phyloP scores from a whole-genome alignment of 2,329 filamentous ascomycete species.

The Exophiala sp. region DNA sequence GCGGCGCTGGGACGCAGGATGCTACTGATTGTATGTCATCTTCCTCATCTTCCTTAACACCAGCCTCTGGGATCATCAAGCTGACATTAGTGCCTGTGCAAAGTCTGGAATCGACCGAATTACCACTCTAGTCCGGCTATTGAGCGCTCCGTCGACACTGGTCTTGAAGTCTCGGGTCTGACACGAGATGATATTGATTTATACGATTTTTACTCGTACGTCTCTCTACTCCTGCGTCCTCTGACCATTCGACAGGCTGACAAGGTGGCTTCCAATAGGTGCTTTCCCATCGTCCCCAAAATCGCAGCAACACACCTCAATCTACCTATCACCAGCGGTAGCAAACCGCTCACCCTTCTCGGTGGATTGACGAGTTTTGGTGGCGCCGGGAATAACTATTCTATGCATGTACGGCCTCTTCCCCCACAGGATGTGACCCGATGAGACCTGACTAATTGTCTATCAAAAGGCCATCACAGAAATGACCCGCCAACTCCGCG shows the following conservation, averaged over 20 bases:
- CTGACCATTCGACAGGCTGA: not conserved
- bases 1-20: slow-evolving; percentile 61
- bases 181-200: slow-evolving; percentile 54
- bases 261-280: slow-evolving; percentile 39
- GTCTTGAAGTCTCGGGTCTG: slow-evolving; percentile 48
- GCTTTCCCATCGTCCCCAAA: slow-evolving; percentile 68
- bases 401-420: slow-evolving; percentile 55
- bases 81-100: slow-evolving; percentile 3
- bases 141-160: slow-evolving; percentile 54
- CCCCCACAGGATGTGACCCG: not conserved
- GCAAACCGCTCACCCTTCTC: slow-evolving; percentile 58
- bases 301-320: slow-evolving; percentile 60
- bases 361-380: slow-evolving; percentile 67
- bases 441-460: not conserved
- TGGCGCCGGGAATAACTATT: slow-evolving; percentile 69
- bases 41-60: not conserved
- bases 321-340: slow-evolving; percentile 44
- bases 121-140: slow-evolving; percentile 59
- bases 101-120: slow-evolving; percentile 61
- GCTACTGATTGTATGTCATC: slow-evolving; percentile 48
- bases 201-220: slow-evolving; percentile 61
- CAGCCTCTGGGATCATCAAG: not conserved
- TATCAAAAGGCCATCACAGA: slow-evolving; percentile 48
- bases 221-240: not conserved
- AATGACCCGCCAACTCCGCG: slow-evolving; percentile 54